Conservation (phyloP, 805 yeast genomes). For the Limtongozyma cylindracea region DNA sequence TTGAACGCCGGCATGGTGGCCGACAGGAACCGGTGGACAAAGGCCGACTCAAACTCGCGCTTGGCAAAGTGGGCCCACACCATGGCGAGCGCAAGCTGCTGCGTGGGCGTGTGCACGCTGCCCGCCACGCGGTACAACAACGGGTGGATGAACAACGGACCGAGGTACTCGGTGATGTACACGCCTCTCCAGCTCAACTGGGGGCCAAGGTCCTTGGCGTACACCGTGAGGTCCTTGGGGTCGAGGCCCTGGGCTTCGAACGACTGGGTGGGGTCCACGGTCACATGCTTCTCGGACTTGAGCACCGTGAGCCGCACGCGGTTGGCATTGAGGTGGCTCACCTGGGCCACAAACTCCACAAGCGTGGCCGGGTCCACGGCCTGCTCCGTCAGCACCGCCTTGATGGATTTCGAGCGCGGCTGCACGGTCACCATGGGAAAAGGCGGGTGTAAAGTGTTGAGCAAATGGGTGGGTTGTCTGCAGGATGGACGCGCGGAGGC, state of each 20-base stretch:
- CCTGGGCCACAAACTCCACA: constrained; percentile 14
- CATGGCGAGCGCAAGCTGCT: constrained; percentile 24
- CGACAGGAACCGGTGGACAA: constrained; percentile 64
- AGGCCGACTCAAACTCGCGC: constrained; percentile 71
- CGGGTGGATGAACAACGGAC: constrained; percentile 69
- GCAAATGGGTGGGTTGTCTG: too few species aligned
- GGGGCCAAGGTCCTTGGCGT: constrained; percentile 76
- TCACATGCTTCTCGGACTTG: constrained; percentile 9
- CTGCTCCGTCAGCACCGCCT: constrained; percentile 11
- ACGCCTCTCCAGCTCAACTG: constrained; percentile 86
- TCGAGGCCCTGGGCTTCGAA: constrained; percentile 19
- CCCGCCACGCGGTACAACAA: constrained; percentile 20
- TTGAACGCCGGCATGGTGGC: constrained; percentile 85
- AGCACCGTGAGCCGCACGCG: constrained; percentile 8
- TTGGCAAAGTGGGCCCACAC: constrained; percentile 58
- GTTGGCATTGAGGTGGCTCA: constrained; percentile 9
- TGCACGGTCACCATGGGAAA: constrained; percentile 25
- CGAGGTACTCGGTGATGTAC: constrained; percentile 69
- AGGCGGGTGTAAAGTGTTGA: too few species aligned
- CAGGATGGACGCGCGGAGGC: too few species aligned
- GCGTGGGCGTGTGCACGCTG: constrained; percentile 14
- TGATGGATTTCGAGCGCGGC: constrained; percentile 36
- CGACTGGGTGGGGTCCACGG: constrained; percentile 10
- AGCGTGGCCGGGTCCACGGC: constrained; percentile 10
- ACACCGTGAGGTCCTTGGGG: constrained; percentile 16